Base-by-base conservation (phyloP, 441 rosid species). In the Flueggea neowawraea region DNA sequence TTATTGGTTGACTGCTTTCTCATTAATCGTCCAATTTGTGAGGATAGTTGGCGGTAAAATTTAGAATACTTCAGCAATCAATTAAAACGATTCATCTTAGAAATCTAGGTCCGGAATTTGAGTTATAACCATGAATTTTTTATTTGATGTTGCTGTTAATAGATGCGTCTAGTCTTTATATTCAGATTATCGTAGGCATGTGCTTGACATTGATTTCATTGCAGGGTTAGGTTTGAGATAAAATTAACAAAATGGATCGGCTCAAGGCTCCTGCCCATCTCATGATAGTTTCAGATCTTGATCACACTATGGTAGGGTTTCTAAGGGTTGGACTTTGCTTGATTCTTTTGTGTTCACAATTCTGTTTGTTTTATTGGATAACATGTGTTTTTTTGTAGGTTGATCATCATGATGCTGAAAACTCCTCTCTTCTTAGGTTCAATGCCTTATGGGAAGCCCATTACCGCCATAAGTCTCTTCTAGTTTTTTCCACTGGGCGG, bases 401-500 rank as follows among this genome's bases (percentile, higher is more conserved):
- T 69, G 97, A 91, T 75, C 99, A 91, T 75, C 96, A 89, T 74
- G 99, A 95, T 78, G 47, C 78, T 39, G 99, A 91, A 75, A 91
- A 95, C 68, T 65, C 81, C 10, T 89, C 96, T 69, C 68, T 91
- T 59, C 80, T 95, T 62, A 83, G 97, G 82, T 94, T 94, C 73
- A 94, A 89, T 75, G 86, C 99, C 0, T 59, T 95, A 16, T 95
- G 97, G 99, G 99, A 95, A 71, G 61, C 83, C 55, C 64, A 73
- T 55, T 89, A 84, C 69, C 90, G 99, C 49, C 89, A 75, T 56
- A 84, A 95, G 74, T 95, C 96, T 58, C 78, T 89, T 69, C 85
- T 95, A 10, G 97, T 95, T 77, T 94, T 89, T 81, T 94, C 97
- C 31, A 91, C 96, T 22, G 97, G 97, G 64, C 87, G 99, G 74